phyloP scores from a whole-genome alignment of 768 basidiomycete genomes.

The Boletus vinaceobasis region DNA sequence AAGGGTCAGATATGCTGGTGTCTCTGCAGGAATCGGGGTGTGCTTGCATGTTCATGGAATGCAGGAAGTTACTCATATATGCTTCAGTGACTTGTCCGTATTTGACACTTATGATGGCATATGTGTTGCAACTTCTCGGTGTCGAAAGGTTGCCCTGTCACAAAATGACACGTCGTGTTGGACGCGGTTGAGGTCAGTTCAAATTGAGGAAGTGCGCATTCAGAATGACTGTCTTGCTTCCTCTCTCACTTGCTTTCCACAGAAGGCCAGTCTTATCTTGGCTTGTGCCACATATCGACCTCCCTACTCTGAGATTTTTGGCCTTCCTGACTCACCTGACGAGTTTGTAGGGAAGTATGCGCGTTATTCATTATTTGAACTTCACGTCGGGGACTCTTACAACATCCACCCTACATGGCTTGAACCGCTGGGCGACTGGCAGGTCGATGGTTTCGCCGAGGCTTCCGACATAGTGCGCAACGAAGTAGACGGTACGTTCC shows the following conservation, averaged over 20 bases:
- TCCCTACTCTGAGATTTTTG: constrained; percentile 21
- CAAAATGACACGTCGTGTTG: constrained; percentile 16
- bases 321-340: constrained; percentile 16
- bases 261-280: constrained; percentile 36
- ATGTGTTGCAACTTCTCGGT: constrained; percentile 29
- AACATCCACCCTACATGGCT: constrained; percentile 30
- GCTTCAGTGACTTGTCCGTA: constrained; percentile 49
- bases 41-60: constrained; percentile 13
- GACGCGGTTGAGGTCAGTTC: constrained; percentile 21
- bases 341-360: constrained; percentile 5
- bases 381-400: constrained; percentile 22
- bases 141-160: constrained; percentile 4
- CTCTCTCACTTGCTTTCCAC: background rate
- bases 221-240: background rate
- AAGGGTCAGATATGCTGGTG: constrained; percentile 42
- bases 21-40: constrained; percentile 68
- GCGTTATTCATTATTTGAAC: constrained; percentile 24
- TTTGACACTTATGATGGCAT: constrained; percentile 51
- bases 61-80: constrained; percentile 2
- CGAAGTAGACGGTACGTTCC: constrained; percentile 45
- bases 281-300: constrained; percentile 40
- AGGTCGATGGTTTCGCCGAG: constrained; percentile 45
- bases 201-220: constrained; percentile 17
- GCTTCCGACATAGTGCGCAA: constrained; percentile 43
- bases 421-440: constrained; percentile 52